Base-by-base conservation (phyloP, 2,329 filamentous ascomycete genomes). In the Trichophyton benhamiae region DNA sequence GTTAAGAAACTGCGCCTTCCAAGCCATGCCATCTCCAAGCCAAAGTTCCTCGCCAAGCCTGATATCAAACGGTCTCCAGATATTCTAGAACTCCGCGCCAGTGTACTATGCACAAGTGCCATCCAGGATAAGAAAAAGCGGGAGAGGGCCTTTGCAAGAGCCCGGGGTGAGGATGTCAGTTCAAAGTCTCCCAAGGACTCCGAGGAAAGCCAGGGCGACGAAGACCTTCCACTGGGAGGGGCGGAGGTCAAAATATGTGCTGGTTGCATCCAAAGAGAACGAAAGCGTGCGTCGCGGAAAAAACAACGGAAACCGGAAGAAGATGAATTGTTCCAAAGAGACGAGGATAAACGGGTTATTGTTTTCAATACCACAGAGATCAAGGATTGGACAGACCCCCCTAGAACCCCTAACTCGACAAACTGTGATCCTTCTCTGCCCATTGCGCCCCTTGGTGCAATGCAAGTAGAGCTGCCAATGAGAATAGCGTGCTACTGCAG, bases 401-500 rank as follows among this genome's bases (percentile, higher is more conserved):
- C 80, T 68, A 76, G 79, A 69, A 78, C 82, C 57, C 77, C 81
- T 62, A 74, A 78, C n/a, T 74, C 79, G 30, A 70, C 76, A 63
- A 78, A 74, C 64, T 68, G 63, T 61, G 72, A 74, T 57, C 67
- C 65, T 17, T 65, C 66, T 22, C 63, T 68, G 58, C 68, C 67
- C 46, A 66, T 69, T 36, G 63, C 70, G 9, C 76, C 78, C 52
- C 78, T 80, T 55, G 84, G 83, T 58, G 83, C 87, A 5, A 84
- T 89, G 78, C 87, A 90, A 69, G 85, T 95, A 22, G 87, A 91
- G 66, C 84, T 89, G 1, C 91, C 90, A 0, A 96, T 97, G 91
- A 87, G 92, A 8, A 96, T 99, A 68, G 90, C 91, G 25, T 99
- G 92, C 73, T 99, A 97, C 75, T 97, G 92, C 75, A 85, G 92